These are phyloP conservation scores for Leptographium procerum DNA, from an alignment of 2,329 filamentous ascomycete genomes.

Conservation along the genomic window DNA sequence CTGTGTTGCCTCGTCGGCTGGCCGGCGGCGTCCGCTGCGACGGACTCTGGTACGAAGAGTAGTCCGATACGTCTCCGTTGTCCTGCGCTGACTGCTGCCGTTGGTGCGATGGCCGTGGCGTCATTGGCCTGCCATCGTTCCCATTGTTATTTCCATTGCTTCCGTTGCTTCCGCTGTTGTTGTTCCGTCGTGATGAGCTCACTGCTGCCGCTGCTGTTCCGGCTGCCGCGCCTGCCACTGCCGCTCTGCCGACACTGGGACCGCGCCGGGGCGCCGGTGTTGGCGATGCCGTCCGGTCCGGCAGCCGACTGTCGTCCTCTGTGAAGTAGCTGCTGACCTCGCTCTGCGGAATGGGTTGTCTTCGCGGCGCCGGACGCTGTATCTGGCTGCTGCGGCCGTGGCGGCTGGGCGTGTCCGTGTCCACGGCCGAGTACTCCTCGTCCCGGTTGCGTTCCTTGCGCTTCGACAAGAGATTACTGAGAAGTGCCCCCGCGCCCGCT, in stretches of 20 bases:
- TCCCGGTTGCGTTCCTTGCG: conserved; percentile 28
- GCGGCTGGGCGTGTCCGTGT: conserved; percentile 47
- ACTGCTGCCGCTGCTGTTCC: conserved; percentile 28
- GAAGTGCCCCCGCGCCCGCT: conserved; percentile 50
- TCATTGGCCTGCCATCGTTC: conserved; percentile 27
- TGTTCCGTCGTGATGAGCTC: neutral
- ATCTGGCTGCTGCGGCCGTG: conserved; percentile 19
- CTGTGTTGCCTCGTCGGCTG: conserved; percentile 24
- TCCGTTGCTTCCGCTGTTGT: neutral
- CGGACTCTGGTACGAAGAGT: conserved; percentile 48
- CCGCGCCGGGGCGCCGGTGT: conserved; percentile 29
- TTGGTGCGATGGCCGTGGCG: conserved; percentile 35
- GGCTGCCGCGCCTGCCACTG: neutral
- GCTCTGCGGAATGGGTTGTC: conserved; percentile 20
- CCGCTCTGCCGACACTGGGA: neutral
- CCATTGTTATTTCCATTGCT: conserved; percentile 12
- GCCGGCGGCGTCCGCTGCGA: conserved; percentile 41
- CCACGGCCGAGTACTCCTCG: conserved; percentile 52
- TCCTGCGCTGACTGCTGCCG: conserved; percentile 25
- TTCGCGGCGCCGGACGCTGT: conserved; percentile 13
- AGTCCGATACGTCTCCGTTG: conserved; percentile 43
- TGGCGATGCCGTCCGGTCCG: conserved; percentile 27
- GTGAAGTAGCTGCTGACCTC: conserved; percentile 35
- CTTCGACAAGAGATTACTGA: conserved; percentile 46
- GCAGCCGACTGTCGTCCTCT: conserved; percentile 14